phyloP scores from a whole-genome alignment of 208 protist genomes.

The Tritrichomonas foetus region DNA sequence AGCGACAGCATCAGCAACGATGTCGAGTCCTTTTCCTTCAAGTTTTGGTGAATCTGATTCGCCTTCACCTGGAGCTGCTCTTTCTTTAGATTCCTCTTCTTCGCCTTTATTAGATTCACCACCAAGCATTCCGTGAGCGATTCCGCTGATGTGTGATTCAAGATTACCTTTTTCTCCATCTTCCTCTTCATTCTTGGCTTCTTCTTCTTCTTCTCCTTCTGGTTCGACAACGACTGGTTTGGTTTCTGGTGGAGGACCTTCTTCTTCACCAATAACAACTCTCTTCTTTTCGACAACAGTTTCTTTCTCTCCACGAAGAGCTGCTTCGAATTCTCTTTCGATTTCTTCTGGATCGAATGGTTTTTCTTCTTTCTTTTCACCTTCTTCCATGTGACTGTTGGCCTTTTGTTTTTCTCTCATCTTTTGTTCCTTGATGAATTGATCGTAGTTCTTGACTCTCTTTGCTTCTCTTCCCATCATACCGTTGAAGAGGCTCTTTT shows the following conservation, averaged over 20 bases:
- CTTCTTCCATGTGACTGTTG: not conserved
- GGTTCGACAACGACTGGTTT: not conserved
- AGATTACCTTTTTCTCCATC: not conserved
- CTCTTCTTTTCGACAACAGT: not conserved
- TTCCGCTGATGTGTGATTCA: not conserved
- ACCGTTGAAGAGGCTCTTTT: not conserved
- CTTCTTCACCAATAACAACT: conserved; percentile 5
- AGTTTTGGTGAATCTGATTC: not conserved
- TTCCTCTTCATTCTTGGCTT: not conserved
- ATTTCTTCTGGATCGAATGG: not conserved
- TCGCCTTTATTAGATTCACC: not conserved
- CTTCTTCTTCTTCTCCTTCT: not conserved
- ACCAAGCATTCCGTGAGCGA: not conserved
- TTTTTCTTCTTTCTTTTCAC: not conserved
- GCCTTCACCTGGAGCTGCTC: not conserved
- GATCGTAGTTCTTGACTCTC: conserved; percentile 40
- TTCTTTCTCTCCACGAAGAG: not conserved
- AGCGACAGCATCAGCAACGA: not conserved
- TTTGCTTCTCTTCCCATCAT: conserved; percentile 21
- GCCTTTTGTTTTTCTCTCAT: conserved; percentile 16
- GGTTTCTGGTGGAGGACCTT: not conserved
- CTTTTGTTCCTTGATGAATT: conserved; percentile 32
- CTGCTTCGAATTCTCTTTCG: not conserved
- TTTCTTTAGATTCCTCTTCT: not conserved
- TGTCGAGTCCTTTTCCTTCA: not conserved